Base-by-base conservation (phyloP, 1,284 basidiomycete species). In the Phylloboletellus chloephorus region DNA sequence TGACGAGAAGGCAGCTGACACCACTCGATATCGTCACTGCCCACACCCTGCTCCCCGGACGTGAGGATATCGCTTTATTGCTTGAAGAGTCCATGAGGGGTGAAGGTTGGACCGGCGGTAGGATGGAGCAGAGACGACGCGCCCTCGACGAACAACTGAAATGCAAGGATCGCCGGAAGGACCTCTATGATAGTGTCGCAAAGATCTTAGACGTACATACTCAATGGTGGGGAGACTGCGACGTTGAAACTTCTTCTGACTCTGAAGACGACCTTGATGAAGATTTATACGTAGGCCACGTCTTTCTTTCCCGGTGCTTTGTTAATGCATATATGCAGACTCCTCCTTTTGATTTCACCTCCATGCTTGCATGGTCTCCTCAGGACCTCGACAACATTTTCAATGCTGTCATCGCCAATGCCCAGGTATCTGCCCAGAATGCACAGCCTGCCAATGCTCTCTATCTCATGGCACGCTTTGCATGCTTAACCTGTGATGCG, bases 351-450 rank as follows among this genome's bases (percentile, higher is more conserved):
- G 81, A 87, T 61, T 88, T 82, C 56, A 73, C 81, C 10, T 77
- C 81, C 17, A 91, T 95, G 85, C 86, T 98, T 32, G 94, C 92
- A 12, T 97, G 94, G 67, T 86, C 89, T 5, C 82, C 86, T 3
- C 67, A 78, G 42, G 74, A 82, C 20, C 67, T 98, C 13, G 80
- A 85, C 0, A 71, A 76, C 40, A 82, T 94, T 37, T 82, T 94
- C 47, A 80, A 88, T 52, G 79, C 88, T 15, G 64, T 95, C 29
- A 84, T 96, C 58, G 80, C 72, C 19, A 81, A 81, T 52, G 78
- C 79, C 60, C 72, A 73, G 54, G 77, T 82, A 12, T 68, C 81
- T 39, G 66, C 82, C 48, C 71, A 79, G 47, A 76, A 91, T 64
- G 61, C 82, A 16, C 74, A 93, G 48, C 93, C 82, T 33, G 92